A percentile compares a stretch with the other conserved stretches of the same genome.
Conservation (phyloP, 176 grass and related monocot genomes). For the Cenchrus purpureus region DNA sequence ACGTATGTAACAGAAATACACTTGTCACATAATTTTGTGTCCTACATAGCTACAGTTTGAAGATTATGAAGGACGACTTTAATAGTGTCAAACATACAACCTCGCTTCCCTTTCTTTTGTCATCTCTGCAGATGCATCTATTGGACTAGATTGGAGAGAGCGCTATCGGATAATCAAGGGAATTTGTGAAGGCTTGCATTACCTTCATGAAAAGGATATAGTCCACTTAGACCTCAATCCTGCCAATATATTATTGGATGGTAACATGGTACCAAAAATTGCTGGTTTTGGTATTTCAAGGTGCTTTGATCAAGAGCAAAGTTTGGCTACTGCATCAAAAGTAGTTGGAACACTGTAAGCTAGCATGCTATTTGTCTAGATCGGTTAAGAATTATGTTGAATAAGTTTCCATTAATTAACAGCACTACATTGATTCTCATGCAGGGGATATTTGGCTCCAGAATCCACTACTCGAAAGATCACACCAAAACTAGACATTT, state of each 20-base stretch:
- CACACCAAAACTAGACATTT: background rate
- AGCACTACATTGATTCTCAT: background rate
- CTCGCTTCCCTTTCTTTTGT: no score
- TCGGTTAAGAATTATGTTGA: no score
- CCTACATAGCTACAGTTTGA: background rate
- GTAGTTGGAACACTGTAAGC: background rate
- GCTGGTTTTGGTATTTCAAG: background rate
- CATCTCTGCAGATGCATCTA: no score
- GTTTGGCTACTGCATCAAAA: background rate
- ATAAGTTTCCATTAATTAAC: background rate
- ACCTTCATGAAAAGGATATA: no score
- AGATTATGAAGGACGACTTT: no score
- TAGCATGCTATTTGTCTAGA: background rate
- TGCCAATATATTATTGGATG: background rate
- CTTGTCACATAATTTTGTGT: background rate
- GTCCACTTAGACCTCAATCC: background rate
- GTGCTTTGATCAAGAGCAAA: background rate
- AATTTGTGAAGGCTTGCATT: no score
- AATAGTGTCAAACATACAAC: no score
- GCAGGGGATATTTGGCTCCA: conserved; percentile 11
- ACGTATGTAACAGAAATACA: no score
- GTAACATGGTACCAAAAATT: background rate
- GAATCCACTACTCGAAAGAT: background rate
- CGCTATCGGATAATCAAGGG: no score
- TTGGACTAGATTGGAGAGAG: no score